Evolutionary conservation across 202 grass and related monocot species (phyloP).

Genomic region (Elaeis oleifera): DNA sequence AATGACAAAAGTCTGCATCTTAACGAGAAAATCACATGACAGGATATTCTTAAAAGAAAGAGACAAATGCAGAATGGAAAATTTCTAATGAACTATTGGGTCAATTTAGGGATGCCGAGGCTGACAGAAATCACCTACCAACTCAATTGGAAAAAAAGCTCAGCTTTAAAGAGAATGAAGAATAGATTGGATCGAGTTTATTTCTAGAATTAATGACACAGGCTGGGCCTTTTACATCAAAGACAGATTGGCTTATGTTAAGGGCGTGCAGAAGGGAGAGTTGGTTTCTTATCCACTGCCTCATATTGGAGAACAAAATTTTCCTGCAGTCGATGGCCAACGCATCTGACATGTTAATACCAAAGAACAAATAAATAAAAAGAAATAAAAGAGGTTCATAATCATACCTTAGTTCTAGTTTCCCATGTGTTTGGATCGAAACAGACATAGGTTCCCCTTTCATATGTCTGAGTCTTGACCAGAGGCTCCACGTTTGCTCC

Average conservation of each 20-base stretch:
- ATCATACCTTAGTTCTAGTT: constrained; percentile 62
- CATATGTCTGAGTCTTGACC: constrained; percentile 49
- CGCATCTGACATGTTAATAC: constrained; percentile 6
- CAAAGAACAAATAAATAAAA: constrained; percentile 9
- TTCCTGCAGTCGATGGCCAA: constrained; percentile 40
- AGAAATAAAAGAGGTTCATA: neutral
- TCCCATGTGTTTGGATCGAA: constrained; percentile 72
- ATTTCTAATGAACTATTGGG: too few relatives aligned
- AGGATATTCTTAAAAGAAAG: too few relatives aligned
- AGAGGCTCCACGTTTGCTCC: constrained; percentile 55
- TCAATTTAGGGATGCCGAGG: too few relatives aligned
- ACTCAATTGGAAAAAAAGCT: too few relatives aligned
- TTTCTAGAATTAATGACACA: too few relatives aligned
- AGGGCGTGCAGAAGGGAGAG: constrained; percentile 30
- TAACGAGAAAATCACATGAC: too few relatives aligned
- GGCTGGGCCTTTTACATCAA: constrained; percentile 22
- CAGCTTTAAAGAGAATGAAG: too few relatives aligned
- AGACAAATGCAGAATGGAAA: too few relatives aligned
- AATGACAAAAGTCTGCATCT: too few relatives aligned
- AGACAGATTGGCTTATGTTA: constrained; percentile 28
- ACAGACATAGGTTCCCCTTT: constrained; percentile 71
- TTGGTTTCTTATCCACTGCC: constrained; percentile 72
- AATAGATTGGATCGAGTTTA: too few relatives aligned
- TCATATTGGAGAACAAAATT: constrained; percentile 76
- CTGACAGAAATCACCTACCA: too few relatives aligned